These are phyloP conservation scores for Vitis hybrid DNA, from an alignment of 177 flowering plant species.

Conservation along the genomic window DNA sequence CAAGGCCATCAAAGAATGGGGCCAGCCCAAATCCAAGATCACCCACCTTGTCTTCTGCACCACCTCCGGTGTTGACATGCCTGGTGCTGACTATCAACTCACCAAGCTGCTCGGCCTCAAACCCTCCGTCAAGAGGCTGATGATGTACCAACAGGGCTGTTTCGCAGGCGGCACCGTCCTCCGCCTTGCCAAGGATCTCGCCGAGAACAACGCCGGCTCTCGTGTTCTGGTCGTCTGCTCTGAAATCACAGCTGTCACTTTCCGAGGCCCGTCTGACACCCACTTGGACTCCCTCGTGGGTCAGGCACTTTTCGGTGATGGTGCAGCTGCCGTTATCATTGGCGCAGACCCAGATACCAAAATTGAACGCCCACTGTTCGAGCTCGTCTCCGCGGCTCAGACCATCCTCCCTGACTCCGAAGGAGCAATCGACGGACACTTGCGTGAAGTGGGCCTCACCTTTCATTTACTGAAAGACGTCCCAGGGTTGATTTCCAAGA, in stretches of 20 bases:
- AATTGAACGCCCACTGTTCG: conserved; percentile 33
- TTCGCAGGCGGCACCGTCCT: conserved; percentile 49
- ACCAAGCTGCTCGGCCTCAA: conserved; percentile 63
- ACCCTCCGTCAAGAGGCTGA: conserved; percentile 54
- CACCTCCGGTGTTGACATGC: conserved; percentile 61
- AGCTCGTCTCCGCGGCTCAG: conserved; percentile 37
- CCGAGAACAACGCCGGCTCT: conserved; percentile 45
- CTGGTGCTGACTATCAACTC: conserved; percentile 63
- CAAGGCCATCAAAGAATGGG: conserved; percentile 68
- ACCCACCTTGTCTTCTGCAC: conserved; percentile 64
- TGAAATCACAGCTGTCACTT: conserved; percentile 37
- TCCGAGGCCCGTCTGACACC: conserved; percentile 41
- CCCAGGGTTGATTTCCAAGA: conserved; percentile 41
- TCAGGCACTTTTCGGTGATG: conserved; percentile 47
- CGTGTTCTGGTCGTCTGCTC: conserved; percentile 50
- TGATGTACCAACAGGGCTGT: conserved; percentile 62
- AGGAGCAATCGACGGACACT: conserved; percentile 41
- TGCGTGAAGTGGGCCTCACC: conserved; percentile 42
- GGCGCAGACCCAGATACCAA: conserved; percentile 35
- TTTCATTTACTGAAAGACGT: conserved; percentile 40
- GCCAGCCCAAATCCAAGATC: conserved; percentile 60
- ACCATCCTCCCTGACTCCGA: conserved; percentile 42
- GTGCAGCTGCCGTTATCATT: conserved; percentile 41
- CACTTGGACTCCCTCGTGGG: conserved; percentile 41
- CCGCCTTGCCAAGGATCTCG: conserved; percentile 49